Evolutionary conservation across 192 early-diverging fungal species (phyloP).

Genomic region (Geranomyces variabilis): DNA sequence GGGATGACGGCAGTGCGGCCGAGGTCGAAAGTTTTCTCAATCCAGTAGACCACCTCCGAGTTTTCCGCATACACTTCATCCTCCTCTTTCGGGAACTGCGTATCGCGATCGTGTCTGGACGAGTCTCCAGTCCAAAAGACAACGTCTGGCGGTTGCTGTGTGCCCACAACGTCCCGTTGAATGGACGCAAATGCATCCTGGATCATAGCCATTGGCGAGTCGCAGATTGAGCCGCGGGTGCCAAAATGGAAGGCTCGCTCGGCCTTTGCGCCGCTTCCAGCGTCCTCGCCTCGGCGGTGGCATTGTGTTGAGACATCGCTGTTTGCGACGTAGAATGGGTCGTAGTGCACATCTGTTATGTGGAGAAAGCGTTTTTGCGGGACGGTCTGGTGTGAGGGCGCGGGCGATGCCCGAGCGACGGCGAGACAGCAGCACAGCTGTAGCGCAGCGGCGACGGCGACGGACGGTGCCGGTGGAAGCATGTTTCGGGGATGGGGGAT

Average conservation of each 20-base stretch:
- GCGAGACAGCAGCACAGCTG: too few species aligned
- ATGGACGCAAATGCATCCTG: slow-evolving; percentile 28
- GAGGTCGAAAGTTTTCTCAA: slow-evolving; percentile 37
- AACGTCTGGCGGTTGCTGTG: slow-evolving; percentile 24
- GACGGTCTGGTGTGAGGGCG: too few species aligned
- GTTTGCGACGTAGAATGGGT: slow-evolving; percentile 37
- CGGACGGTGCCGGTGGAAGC: too few species aligned
- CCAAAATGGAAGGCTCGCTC: slow-evolving; percentile 32
- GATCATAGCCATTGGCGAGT: slow-evolving; percentile 37
- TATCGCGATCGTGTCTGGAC: slow-evolving; percentile 53
- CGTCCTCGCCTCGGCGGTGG: slow-evolving; percentile 8
- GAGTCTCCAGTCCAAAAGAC: slow-evolving; percentile 57
- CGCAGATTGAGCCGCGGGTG: slow-evolving; percentile 35
- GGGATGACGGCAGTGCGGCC: slow-evolving; percentile 40
- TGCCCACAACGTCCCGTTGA: slow-evolving; percentile 9
- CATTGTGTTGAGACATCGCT: slow-evolving; percentile 10
- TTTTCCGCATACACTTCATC: slow-evolving; percentile 39
- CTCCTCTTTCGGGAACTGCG: slow-evolving; percentile 18
- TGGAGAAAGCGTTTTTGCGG: slow-evolving; percentile 37
- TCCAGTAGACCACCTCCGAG: slow-evolving; percentile 27
- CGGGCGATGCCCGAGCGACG: too few species aligned
- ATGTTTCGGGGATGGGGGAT: too few species aligned
- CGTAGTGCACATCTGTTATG: slow-evolving; percentile 43
- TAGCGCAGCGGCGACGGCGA: too few species aligned
- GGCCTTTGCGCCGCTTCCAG: too few species aligned